These are phyloP conservation scores for Lactarius sp. DNA, from an alignment of 768 basidiomycete genomes.

Conservation along the genomic window DNA sequence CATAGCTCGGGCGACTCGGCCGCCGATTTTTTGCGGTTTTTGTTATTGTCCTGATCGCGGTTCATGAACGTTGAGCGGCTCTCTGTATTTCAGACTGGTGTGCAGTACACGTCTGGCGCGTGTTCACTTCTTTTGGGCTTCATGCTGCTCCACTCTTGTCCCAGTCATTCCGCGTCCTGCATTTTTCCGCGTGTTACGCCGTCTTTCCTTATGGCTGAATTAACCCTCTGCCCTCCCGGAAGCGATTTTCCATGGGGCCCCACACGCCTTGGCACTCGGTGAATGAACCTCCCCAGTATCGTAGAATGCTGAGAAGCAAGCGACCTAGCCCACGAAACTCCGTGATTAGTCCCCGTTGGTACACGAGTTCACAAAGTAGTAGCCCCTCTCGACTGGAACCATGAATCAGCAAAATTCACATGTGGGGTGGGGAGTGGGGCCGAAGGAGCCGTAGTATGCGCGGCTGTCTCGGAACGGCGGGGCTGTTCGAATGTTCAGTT, in stretches of 20 bases:
- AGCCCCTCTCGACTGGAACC: neutral
- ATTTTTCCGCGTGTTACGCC: conserved; percentile 6
- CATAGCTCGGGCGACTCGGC: neutral
- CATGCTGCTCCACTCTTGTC: neutral
- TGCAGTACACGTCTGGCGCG: neutral
- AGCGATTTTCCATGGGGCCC: neutral
- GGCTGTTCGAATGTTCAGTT: conserved; percentile 12
- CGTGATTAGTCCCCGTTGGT: conserved; percentile 7
- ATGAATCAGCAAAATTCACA: neutral
- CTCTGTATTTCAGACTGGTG: neutral
- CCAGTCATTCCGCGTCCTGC: neutral
- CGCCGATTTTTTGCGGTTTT: neutral
- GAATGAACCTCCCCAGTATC: neutral
- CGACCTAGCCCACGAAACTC: conserved; percentile 1
- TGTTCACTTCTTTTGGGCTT: neutral
- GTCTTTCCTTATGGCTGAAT: neutral
- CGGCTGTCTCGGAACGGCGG: neutral
- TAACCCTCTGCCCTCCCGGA: neutral
- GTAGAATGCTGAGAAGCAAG: neutral
- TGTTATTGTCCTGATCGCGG: neutral
- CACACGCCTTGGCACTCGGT: neutral
- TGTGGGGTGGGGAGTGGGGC: neutral
- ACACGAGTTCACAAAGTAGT: neutral
- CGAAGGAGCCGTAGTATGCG: neutral
- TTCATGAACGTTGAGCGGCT: neutral